Conservation (phyloP, 2,329 filamentous ascomycete species). For the Microcyclospora pomicola region DNA sequence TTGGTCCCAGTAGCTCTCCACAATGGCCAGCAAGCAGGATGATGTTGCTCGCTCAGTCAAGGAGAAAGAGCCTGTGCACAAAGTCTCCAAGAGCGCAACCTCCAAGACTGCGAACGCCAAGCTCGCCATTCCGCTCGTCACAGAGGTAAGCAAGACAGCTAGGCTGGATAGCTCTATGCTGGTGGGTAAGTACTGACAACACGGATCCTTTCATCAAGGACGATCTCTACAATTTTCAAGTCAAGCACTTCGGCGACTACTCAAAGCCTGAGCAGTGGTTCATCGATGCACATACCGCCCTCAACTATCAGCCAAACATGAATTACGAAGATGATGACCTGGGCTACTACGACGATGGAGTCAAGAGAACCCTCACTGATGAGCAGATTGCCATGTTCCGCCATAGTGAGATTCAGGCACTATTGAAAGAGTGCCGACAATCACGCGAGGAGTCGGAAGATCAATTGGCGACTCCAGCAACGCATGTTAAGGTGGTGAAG, state of each 20-base stretch:
- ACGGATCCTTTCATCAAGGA: constrained; percentile 18
- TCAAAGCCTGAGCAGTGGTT: constrained; percentile 22
- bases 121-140: constrained; percentile 10
- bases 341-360: constrained; percentile 75
- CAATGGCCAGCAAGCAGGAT: too few relatives aligned
- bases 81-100: constrained; percentile 5
- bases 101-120: not conserved
- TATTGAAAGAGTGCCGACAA: constrained; percentile 39
- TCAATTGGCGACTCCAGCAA: not conserved
- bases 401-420: constrained; percentile 67
- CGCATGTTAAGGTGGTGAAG: not conserved
- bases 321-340: constrained; percentile 49
- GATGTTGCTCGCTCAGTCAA: too few relatives aligned
- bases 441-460: constrained; percentile 4
- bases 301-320: constrained; percentile 17
- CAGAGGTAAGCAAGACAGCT: constrained; percentile 17
- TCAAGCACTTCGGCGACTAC: constrained; percentile 29
- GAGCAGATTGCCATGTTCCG: constrained; percentile 83
- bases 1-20: too few relatives aligned
- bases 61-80: constrained; percentile 4
- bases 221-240: constrained; percentile 31
- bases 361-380: constrained; percentile 79
- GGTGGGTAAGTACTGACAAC: constrained; percentile 21
- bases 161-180: not conserved
- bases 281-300: constrained; percentile 15